Percentiles rank a stretch among this genome's conserved stretches.
phyloP scores from a whole-genome alignment of 106 monocot species.

The Allium fistulosum region DNA sequence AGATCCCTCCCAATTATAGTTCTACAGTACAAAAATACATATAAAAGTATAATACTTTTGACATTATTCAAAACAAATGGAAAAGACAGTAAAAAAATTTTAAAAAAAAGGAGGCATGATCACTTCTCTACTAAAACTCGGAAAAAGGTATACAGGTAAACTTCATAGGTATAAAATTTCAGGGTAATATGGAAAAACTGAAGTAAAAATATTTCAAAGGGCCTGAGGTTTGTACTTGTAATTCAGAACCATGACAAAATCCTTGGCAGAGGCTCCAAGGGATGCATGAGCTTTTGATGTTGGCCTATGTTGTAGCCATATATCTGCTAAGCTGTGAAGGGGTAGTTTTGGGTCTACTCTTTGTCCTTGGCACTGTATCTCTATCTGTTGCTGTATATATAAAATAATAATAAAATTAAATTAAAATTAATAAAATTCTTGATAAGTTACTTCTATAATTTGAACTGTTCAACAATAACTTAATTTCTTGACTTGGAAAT shows the following conservation, averaged over 20 bases:
- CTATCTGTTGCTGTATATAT: constrained; percentile 22
- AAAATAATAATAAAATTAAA: neutral
- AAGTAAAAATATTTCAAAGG: neutral
- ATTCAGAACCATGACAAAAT: constrained; percentile 43
- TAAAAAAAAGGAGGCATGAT: too few species aligned
- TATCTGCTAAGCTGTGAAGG: constrained; percentile 27
- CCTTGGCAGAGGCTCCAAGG: constrained; percentile 38
- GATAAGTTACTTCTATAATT: too few species aligned
- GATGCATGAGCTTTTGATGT: constrained; percentile 13
- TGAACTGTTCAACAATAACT: too few species aligned
- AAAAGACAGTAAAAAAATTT: too few species aligned
- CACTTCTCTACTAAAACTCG: too few species aligned
- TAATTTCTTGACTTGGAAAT: too few species aligned
- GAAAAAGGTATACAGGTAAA: too few species aligned
- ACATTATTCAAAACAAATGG: too few species aligned
- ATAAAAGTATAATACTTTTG: too few species aligned
- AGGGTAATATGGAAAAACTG: constrained; percentile 11
- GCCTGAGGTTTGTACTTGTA: constrained; percentile 22
- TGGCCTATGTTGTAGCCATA: constrained; percentile 24
- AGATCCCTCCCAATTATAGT: too few species aligned
- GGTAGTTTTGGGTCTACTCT: constrained; percentile 25
- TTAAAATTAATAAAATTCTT: neutral
- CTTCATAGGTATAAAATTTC: too few species aligned
- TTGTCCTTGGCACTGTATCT: constrained; percentile 36
- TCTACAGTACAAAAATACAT: too few species aligned